phyloP scores from a whole-genome alignment of 768 basidiomycete species.

The Boletus rufocinnamomeus region DNA sequence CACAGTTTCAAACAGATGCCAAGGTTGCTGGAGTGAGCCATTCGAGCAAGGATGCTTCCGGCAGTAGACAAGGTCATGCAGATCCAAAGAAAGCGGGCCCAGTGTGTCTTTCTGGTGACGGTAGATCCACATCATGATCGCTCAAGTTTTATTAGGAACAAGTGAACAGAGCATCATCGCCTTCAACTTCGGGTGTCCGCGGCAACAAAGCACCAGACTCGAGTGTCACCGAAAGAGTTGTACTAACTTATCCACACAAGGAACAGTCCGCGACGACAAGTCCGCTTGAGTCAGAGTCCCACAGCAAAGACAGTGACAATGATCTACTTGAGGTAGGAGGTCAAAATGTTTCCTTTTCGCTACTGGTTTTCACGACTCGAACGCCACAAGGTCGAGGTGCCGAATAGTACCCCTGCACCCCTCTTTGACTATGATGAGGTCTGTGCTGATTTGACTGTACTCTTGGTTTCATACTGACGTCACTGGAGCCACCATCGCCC shows the following conservation, averaged over 20 bases:
- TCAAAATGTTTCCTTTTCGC: background rate
- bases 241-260: background rate
- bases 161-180: background rate
- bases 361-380: background rate
- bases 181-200: no score
- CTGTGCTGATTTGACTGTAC: no score
- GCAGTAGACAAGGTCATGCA: no score
- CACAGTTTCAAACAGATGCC: background rate
- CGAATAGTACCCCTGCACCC: background rate
- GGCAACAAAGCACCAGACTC: background rate
- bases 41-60: background rate
- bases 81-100: no score
- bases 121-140: background rate
- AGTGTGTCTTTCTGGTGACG: background rate
- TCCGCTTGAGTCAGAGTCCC: background rate
- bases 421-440: background rate
- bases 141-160: background rate
- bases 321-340: background rate
- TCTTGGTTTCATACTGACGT: no score
- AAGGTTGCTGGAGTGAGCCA: background rate
- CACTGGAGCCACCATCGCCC: background rate
- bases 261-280: background rate
- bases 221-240: background rate
- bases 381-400: background rate
- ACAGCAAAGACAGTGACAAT: background rate